Base-by-base conservation (phyloP, 2,329 filamentous ascomycete species). In the Aureobasidium sp. region DNA sequence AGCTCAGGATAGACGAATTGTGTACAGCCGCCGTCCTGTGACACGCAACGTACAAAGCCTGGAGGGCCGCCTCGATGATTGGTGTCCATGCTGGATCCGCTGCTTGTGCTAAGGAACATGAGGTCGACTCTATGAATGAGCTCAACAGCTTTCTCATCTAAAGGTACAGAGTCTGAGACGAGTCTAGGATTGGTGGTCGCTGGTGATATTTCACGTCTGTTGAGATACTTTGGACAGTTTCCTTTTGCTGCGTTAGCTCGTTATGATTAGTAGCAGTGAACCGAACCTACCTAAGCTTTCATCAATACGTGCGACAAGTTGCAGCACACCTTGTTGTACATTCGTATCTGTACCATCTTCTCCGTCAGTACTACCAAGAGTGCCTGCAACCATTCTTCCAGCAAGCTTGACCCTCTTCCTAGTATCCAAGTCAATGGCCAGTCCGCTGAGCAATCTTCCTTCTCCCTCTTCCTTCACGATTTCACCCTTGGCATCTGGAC, bases 211-310 rank as follows among this genome's bases (percentile, higher is more conserved):
- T 77, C 76, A 70, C 89, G 91, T 68, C 83, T 84, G 72, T 93
- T 94, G 37, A 96, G 71, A 68, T 96, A 96, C 73, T 96, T 96
- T 1, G 91, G 90, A 68, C 90, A 95, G 68, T 94, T 95, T 24
- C 24, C 24, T 24, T 24, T 24, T 24, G 24, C 19, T 58, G 27
- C 14, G 31, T 68, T 27, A 68, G 64, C 54, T 31, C 9, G 49
- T 40, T 2, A 11, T 22, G 24, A 24, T 44, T 3, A 19, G 24
- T 8, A 24, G 37, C n/a, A 11, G 14, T 9, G 11, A 7, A 11
- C 14, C 15, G 47, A 27, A 52, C 57, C 11, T 71, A 77, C 78
- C 83, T 9, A 95, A 69, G 66, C 85, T 88, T 72, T 89, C 86
- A 35, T 87, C 81, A 61, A 95, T 84, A 44, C 82, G 81, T 48